Evolutionary conservation across 106 monocot species (phyloP), one percentile per base, ranked within the genome.

Genomic region (Amphibolis antarctica): DNA sequence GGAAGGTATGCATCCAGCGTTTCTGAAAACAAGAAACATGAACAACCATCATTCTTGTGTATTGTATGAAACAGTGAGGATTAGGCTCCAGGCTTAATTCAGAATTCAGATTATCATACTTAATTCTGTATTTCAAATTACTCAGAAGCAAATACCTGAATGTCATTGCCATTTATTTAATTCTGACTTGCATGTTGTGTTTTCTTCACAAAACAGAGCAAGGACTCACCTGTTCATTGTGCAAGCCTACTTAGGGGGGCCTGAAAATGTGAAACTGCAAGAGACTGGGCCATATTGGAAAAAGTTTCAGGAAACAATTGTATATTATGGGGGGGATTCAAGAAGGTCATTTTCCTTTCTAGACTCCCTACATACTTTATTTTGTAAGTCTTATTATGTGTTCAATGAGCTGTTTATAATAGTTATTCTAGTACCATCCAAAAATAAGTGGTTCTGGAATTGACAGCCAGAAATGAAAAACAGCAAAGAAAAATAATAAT

Each of bases 231-330:
- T 91, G 45, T 98, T 91, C 55, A 71, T 91, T 62, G 73, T 98
- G 36, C 87, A 98, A 71, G 98, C 98, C 25, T 98, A 80, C 72
- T 66, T 98, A 15, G 79, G 81, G 23, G 87, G 91, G 12, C 98
- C 91, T 59, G 79, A 84, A 54, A 85, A 88, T 72, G 87, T 91
- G 23, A 91, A 81, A 46, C 42, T 81, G 72, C 90, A 91, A 56
- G 87, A 83, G 66, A 85, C 85, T 0, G 91, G 85, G 7, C 87
- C 78, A n/a, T 42, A 79, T 43, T 88, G 80, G 91, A 79, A 57
- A 10, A 86, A 80, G 67, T 90, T 85, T 65, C 78, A 75, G 46
- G 78, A 86, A 63, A 78, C 69, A 19, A 52, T 99, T 22, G 55
- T 59, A 47, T 60, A 54, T 29, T 91, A 91, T 65, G 70, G 75